A percentile compares a stretch with the other conserved stretches of the same genome.
Evolutionary conservation across 1,284 basidiomycete species (phyloP).

Genomic region (Ceratobasidium sp.): DNA sequence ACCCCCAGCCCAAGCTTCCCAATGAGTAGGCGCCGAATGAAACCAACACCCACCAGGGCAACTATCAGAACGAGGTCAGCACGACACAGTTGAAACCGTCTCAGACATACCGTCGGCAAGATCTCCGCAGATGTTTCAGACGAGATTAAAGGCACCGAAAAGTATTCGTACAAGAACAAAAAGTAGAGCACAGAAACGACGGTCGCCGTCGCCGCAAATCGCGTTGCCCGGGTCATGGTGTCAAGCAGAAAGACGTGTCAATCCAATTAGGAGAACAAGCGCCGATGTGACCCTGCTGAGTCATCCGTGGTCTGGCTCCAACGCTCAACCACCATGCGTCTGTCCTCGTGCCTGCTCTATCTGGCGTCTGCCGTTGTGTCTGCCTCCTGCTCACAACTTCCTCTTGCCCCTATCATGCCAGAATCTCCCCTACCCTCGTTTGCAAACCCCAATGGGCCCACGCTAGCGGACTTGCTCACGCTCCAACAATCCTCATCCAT

Average conservation of each 20-base stretch:
- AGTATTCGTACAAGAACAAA: slow-evolving; percentile 59
- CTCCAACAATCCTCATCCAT: slow-evolving; percentile 38
- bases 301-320: background rate
- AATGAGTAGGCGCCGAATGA: slow-evolving; percentile 77
- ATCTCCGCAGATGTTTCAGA: slow-evolving; percentile 55
- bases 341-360: background rate
- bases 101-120: slow-evolving; percentile 61
- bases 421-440: slow-evolving; percentile 7
- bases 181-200: slow-evolving; percentile 60
- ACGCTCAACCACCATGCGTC: slow-evolving; percentile 26
- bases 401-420: slow-evolving; percentile 11
- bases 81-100: background rate
- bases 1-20: slow-evolving; percentile 71
- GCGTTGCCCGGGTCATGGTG: slow-evolving; percentile 65
- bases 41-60: slow-evolving; percentile 80
- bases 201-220: slow-evolving; percentile 56
- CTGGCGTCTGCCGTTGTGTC: background rate
- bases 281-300: background rate
- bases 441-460: slow-evolving; percentile 20
- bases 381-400: slow-evolving; percentile 16
- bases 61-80: slow-evolving; percentile 50
- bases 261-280: background rate
- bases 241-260: background rate
- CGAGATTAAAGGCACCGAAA: slow-evolving; percentile 65
- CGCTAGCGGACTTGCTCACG: slow-evolving; percentile 39